Percentiles rank a stretch among this genome's conserved stretches.
These are phyloP conservation scores for Fusarium camptoceras DNA, from an alignment of 2,329 filamentous ascomycete genomes.

Conservation along the genomic window DNA sequence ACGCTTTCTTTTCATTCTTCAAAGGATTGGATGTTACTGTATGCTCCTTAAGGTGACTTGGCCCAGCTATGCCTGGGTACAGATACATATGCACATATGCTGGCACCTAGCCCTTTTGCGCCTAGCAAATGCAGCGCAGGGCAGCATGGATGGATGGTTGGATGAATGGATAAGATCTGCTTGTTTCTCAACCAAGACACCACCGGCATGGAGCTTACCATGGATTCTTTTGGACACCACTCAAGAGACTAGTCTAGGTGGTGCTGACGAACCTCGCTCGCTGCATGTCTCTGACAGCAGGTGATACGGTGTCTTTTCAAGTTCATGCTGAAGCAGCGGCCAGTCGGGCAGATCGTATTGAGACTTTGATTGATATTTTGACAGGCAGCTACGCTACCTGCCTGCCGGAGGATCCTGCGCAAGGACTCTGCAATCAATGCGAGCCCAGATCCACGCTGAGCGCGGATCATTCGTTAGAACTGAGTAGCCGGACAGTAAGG, in stretches of 20 bases:
- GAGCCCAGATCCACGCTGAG: not conserved
- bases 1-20: not conserved
- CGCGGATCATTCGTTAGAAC: not conserved
- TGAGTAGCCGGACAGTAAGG: not conserved
- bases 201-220: constrained; percentile 20
- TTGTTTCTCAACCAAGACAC: constrained; percentile 12
- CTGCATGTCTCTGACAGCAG: constrained; percentile 26
- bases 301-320: constrained; percentile 1
- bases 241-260: not conserved
- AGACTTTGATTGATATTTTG: constrained; percentile 9
- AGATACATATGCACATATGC: not conserved
- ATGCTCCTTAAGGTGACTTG: not conserved
- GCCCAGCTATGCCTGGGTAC: not conserved
- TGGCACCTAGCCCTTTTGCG: not conserved
- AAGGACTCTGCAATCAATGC: constrained; percentile 10
- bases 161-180: not conserved
- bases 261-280: constrained; percentile 7
- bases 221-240: constrained; percentile 6
- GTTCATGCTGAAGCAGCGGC: not conserved
- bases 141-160: not conserved
- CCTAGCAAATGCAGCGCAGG: not conserved
- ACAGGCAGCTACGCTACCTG: constrained; percentile 9
- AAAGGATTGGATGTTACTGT: not conserved
- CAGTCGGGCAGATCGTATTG: not conserved
- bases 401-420: constrained; percentile 9